phyloP scores from a whole-genome alignment of 345 rosid genomes.

The Citropsis articulata region DNA sequence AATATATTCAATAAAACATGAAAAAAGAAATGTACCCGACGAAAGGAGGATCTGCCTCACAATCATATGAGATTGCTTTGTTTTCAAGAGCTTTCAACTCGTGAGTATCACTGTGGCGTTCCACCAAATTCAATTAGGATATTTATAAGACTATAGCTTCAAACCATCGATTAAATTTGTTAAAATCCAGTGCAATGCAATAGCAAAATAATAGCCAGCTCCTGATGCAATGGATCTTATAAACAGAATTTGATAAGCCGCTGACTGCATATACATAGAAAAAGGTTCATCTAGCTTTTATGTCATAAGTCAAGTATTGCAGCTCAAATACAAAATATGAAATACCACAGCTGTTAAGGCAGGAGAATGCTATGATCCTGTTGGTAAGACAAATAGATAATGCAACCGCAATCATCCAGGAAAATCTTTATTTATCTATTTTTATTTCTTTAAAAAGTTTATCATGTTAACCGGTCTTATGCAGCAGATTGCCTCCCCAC shows the following conservation, averaged over 20 bases:
- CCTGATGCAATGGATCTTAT: background rate
- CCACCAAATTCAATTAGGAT: constrained; percentile 3
- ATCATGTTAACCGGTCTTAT: background rate
- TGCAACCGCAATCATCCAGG: background rate
- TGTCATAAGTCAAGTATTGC: background rate
- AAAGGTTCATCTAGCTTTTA: background rate
- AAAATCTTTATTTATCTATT: background rate
- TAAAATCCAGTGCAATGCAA: background rate
- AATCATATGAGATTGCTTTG: constrained; percentile 47
- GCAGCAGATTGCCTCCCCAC: background rate
- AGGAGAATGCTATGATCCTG: background rate
- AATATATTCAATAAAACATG: constrained; percentile 7
- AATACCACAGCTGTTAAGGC: background rate
- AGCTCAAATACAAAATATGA: background rate
- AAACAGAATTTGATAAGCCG: background rate
- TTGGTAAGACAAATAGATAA: background rate
- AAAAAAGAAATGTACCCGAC: constrained; percentile 58
- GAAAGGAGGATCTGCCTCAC: constrained; percentile 73
- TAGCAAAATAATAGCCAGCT: background rate
- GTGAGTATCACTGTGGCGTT: constrained; percentile 37
- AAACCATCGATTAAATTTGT: constrained; percentile 1
- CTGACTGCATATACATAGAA: background rate
- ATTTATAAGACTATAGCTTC: background rate
- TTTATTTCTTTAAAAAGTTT: background rate
- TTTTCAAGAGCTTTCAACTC: constrained; percentile 32